A percentile compares a stretch with the other conserved stretches of the same genome.
phyloP scores from a whole-genome alignment of 306 rosid genomes.

The Argentina anserina region DNA sequence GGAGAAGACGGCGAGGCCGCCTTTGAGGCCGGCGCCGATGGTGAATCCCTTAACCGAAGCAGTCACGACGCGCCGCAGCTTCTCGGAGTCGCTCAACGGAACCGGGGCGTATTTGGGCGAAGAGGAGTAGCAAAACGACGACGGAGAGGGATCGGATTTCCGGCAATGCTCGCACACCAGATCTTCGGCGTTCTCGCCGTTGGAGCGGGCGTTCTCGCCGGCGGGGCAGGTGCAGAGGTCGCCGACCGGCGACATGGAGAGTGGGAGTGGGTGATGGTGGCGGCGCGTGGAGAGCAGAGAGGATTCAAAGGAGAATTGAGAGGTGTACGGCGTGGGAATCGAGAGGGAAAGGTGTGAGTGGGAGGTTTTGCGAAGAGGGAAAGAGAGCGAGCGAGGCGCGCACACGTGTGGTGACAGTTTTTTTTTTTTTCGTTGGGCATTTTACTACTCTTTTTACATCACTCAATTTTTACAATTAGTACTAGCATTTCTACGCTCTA shows the following conservation, averaged over 20 bases:
- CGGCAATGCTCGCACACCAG: conserved; percentile 33
- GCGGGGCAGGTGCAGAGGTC: conserved; percentile 25
- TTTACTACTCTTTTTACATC: background rate
- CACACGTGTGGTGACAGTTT: conserved; percentile 12
- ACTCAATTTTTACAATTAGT: no score
- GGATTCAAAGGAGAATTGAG: background rate
- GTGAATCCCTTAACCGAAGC: conserved; percentile 88
- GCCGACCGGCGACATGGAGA: conserved; percentile 52
- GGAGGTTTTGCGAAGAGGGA: background rate
- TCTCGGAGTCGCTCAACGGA: conserved; percentile 49
- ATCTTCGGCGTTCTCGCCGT: conserved; percentile 20
- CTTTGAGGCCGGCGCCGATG: conserved; percentile 90
- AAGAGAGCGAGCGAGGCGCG: background rate
- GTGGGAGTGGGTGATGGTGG: background rate
- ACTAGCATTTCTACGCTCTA: no score
- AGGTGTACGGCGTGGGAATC: conserved; percentile 8
- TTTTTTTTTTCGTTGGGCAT: background rate
- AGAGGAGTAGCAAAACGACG: conserved; percentile 28
- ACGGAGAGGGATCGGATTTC: conserved; percentile 22
- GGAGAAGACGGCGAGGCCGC: conserved; percentile 91
- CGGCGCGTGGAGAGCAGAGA: background rate
- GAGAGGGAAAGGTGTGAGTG: background rate
- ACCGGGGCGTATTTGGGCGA: conserved; percentile 23
- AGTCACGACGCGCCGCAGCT: conserved; percentile 54
- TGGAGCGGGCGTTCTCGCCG: conserved; percentile 19